Evolutionary conservation across 208 protist genomes (phyloP).

Genomic region (Leishmania braziliensis): DNA sequence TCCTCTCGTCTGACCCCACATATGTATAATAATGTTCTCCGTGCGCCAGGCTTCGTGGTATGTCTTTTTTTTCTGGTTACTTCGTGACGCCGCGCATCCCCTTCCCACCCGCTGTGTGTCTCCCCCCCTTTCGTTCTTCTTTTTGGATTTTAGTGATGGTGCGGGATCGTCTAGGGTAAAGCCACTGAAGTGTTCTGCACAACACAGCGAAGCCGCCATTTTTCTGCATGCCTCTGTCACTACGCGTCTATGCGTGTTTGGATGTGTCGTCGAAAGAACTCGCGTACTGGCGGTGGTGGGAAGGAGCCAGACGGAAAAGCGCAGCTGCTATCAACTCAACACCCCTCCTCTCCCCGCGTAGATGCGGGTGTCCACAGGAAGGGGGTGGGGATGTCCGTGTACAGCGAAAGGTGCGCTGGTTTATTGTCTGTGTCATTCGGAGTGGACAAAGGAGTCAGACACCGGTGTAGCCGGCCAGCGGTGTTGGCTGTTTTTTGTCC

Average conservation of each 20-base stretch:
- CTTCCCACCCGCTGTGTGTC: background rate
- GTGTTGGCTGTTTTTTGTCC: background rate
- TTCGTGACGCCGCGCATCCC: background rate
- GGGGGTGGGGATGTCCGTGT: background rate
- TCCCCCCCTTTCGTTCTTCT: constrained; percentile 8
- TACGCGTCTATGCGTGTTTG: background rate
- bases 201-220: no score
- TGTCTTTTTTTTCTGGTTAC: background rate
- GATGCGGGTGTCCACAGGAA: background rate
- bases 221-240: no score
- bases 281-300: background rate
- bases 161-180: no score
- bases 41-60: background rate
- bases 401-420: no score
- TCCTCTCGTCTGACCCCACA: background rate
- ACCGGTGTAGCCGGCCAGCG: background rate
- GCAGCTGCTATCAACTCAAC: background rate
- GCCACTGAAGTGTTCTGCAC: no score
- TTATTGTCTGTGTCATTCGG: background rate
- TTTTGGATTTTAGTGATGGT: constrained; percentile 7
- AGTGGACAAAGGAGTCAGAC: background rate
- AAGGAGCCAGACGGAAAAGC: background rate
- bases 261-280: background rate
- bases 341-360: background rate
- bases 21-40: background rate